Evolutionary conservation across 768 basidiomycete species (phyloP).

Genomic region (Saitozyma podzolica): DNA sequence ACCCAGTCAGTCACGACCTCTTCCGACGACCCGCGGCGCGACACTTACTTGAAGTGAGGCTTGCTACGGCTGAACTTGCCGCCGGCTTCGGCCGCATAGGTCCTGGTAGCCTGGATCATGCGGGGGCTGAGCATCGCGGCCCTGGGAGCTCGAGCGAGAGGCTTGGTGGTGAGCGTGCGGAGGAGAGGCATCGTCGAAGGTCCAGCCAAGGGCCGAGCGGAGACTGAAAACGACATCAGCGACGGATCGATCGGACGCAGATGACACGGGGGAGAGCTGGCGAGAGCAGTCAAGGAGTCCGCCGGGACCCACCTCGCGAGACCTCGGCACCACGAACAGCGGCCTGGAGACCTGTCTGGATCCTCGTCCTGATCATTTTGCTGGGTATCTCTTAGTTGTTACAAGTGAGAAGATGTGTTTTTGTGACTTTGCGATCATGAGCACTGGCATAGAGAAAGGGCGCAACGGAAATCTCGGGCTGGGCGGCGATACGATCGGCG

Average conservation of each 20-base stretch:
- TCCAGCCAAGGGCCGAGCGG: slow-evolving; percentile 22
- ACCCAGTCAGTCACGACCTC: neutral
- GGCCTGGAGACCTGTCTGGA: slow-evolving; percentile 13
- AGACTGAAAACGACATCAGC: neutral
- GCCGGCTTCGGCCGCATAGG: slow-evolving; percentile 50
- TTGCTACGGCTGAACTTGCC: slow-evolving; percentile 51
- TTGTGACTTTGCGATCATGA: no score
- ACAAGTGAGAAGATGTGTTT: no score
- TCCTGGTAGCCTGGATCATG: slow-evolving; percentile 1
- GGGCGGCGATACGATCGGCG: no score
- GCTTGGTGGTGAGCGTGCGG: slow-evolving; percentile 1
- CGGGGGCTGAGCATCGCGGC: slow-evolving; percentile 5
- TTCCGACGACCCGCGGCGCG: neutral
- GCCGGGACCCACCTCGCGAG: slow-evolving; percentile 12
- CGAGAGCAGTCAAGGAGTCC: neutral
- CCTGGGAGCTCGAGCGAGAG: neutral
- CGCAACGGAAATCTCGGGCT: no score
- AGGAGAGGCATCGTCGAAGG: slow-evolving; percentile 19
- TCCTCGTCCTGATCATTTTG: slow-evolving; percentile 28
- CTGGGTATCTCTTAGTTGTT: neutral
- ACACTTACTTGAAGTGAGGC: slow-evolving; percentile 54
- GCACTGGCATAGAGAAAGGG: no score
- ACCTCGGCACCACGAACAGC: slow-evolving; percentile 19
- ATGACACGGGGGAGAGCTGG: no score
- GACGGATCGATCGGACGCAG: no score